Percentiles rank a stretch among this genome's conserved stretches.
Conservation (phyloP, 2,329 filamentous ascomycete genomes). For the Rachicladosporium sp. region DNA sequence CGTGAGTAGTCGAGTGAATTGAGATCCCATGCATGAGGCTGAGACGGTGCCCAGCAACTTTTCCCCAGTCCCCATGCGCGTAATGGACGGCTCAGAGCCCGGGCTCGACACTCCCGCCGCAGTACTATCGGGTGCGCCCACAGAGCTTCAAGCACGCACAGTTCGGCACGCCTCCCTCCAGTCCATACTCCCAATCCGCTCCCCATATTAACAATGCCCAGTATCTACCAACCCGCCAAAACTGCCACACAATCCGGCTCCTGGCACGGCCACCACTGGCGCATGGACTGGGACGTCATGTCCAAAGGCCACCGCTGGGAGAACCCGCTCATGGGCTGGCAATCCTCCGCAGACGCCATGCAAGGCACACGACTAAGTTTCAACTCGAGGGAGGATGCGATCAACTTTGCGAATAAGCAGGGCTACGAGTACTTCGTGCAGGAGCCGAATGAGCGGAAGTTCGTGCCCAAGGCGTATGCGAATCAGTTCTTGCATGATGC, state of each 20-base stretch:
- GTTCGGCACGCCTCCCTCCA: constrained; percentile 56
- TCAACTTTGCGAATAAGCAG: constrained; percentile 93
- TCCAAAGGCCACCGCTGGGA: constrained; percentile 93
- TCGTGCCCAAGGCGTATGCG: constrained; percentile 86
- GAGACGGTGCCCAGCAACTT: constrained; percentile 51
- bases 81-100: constrained; percentile 85
- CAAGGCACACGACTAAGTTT: constrained; percentile 87
- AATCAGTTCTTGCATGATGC: constrained; percentile 86
- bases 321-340: constrained; percentile 97
- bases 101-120: constrained; percentile 64
- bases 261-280: constrained; percentile 77
- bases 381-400: constrained; percentile 85
- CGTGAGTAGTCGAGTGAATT: constrained; percentile 44
- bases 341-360: constrained; percentile 89
- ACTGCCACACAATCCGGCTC: constrained; percentile 87
- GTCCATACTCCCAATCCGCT: constrained; percentile 6
- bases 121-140: constrained; percentile 78
- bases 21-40: constrained; percentile 3
- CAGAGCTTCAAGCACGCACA: constrained; percentile 84
- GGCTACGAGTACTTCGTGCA: constrained; percentile 99
- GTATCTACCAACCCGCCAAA: constrained; percentile 85
- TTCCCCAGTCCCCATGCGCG: constrained; percentile 76
- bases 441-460: constrained; percentile 80
- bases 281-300: constrained; percentile 97
- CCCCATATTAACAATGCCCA: constrained; percentile 26